These are phyloP conservation scores for Kandelia obovata DNA, from an alignment of 345 rosid genomes.

Conservation along the genomic window DNA sequence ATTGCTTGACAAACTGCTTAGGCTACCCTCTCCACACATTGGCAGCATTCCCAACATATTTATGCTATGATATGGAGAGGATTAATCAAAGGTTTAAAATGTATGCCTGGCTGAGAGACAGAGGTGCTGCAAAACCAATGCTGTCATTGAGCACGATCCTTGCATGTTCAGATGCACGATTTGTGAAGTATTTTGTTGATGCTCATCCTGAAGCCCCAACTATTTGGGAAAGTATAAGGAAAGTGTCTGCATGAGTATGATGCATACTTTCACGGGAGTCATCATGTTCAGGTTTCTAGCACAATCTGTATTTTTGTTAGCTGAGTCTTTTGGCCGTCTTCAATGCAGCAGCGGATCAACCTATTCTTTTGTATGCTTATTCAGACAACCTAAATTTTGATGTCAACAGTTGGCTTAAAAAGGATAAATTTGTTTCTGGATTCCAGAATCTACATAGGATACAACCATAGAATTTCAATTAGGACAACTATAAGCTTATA, in stretches of 20 bases:
- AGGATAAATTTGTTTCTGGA: no score
- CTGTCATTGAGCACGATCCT: conserved; percentile 40
- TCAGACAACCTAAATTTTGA: no score
- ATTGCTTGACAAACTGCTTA: conserved; percentile 44
- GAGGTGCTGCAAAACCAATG: conserved; percentile 18
- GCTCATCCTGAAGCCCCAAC: conserved; percentile 74
- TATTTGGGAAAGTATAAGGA: conserved; percentile 64
- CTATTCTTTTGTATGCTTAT: no score
- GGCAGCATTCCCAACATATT: conserved; percentile 51
- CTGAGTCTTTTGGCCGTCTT: no score
- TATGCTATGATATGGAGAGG: conserved; percentile 21
- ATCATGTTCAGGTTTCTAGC: no score
- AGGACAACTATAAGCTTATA: no score
- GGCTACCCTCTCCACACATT: conserved; percentile 57
- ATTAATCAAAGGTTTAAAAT: conserved; percentile 24
- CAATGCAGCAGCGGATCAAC: no score
- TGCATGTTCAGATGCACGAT: conserved; percentile 67
- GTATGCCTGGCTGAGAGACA: conserved; percentile 24
- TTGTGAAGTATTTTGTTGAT: conserved; percentile 60
- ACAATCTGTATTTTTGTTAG: no score
- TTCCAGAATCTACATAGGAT: no score
- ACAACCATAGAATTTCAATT: no score
- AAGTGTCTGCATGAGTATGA: conserved; percentile 16
- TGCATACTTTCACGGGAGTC: no score
- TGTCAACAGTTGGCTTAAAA: no score